Base-by-base conservation (phyloP, 169 alveolate species). In the Plasmodium vivax region DNA sequence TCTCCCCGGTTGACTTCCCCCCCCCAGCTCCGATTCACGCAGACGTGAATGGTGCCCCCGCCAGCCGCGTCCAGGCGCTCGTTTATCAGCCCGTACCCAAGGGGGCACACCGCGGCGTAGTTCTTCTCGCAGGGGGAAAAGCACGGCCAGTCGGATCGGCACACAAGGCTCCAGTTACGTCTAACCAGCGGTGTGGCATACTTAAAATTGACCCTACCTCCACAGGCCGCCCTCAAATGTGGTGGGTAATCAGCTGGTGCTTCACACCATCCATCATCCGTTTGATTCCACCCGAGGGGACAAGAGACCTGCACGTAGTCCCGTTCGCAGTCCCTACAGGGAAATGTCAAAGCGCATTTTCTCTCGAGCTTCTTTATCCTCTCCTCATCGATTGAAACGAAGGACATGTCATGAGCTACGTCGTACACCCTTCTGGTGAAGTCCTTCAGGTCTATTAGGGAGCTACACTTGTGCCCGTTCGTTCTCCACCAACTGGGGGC, bases 221-320 rank as follows among this genome's bases (percentile, higher is more conserved):
- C 97, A 82, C 97, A 96, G 16, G 77, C 82, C 36, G 16, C 72
- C 84, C 71, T 93, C 38, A 84, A 93, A n/a, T 93, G 36, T 6
- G 80, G 77, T n/a, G 85, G 85, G 74, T 73, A 94, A 62, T 84
- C 95, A 32, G 19, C 36, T 1, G 96, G 95, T 0, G 95, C 75
- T 56, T 92, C 47, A 93, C 97, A 95, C 12, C 36, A 58, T 36
- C 90, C 96, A 54, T 87, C 93, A 51, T 92, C 75, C 10, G 82
- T 82, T 23, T 84, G 58, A 16, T 71, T 83, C 97, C 97, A 96
- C 3, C 97, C 97, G 47, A 93, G 41, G n/a, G 97, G 97, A 83
- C 97, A 96, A 72, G 94, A 84, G 9, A 95, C 87, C 30, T 95
- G 74, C 16, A 95, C 93, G 62, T 92, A 96, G 74, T 95, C 97